A percentile compares a stretch with the other conserved stretches of the same genome.
Evolutionary conservation across 1,284 basidiomycete species (phyloP).

Genomic region (Pyrrhoderma lamaoense): DNA sequence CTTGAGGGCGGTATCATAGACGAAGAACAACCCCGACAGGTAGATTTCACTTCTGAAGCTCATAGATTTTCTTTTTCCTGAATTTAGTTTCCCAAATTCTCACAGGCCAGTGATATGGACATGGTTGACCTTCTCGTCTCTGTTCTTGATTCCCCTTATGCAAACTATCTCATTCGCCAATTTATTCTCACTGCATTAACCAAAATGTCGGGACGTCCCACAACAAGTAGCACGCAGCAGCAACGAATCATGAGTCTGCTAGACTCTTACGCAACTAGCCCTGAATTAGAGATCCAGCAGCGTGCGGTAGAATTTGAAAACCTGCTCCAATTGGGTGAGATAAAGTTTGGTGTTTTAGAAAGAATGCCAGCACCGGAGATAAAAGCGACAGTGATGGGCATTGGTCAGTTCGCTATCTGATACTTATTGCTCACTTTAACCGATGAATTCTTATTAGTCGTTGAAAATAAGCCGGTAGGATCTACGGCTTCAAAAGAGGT

Average conservation of each 20-base stretch:
- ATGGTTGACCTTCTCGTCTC: slow-evolving; percentile 84
- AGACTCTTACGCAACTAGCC: slow-evolving; percentile 71
- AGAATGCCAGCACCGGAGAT: slow-evolving; percentile 98
- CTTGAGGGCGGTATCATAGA: slow-evolving; percentile 86
- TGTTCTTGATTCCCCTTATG: slow-evolving; percentile 90
- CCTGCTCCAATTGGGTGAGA: slow-evolving; percentile 67
- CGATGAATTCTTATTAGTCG: slow-evolving; percentile 44
- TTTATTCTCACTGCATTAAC: slow-evolving; percentile 88
- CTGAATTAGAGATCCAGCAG: slow-evolving; percentile 94
- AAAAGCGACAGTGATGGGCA: slow-evolving; percentile 88
- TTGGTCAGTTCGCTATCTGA: slow-evolving; percentile 46
- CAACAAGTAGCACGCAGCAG: slow-evolving; percentile 60
- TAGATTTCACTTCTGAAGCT: slow-evolving; percentile 24
- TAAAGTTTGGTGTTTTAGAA: slow-evolving; percentile 88
- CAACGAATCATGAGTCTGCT: slow-evolving; percentile 74
- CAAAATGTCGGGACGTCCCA: slow-evolving; percentile 80
- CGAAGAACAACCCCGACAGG: slow-evolving; percentile 73
- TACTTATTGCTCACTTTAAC: background rate
- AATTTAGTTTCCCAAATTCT: background rate
- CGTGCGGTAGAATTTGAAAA: slow-evolving; percentile 92
- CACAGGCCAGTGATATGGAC: slow-evolving; percentile 71
- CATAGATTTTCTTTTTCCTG: background rate
- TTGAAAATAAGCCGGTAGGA: slow-evolving; percentile 90
- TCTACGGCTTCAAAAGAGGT: slow-evolving; percentile 78
- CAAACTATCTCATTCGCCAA: slow-evolving; percentile 86